Percentiles rank a stretch among this genome's conserved stretches.
These are phyloP conservation scores for Aureobasidium sp. DNA, from an alignment of 2,329 filamentous ascomycete species.

Conservation along the genomic window DNA sequence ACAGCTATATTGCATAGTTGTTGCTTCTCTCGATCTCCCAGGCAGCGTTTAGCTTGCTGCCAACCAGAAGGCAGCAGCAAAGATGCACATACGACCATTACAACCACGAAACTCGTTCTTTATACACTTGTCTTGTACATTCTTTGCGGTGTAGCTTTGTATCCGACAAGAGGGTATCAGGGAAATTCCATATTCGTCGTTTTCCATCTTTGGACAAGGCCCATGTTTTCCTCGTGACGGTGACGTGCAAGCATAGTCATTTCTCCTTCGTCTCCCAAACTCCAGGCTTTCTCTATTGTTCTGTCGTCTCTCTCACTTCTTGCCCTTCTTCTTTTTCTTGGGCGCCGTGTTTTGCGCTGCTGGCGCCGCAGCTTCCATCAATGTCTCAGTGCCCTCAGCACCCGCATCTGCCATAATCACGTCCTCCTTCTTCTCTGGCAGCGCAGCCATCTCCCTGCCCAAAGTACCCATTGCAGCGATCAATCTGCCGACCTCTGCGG, in stretches of 20 bases:
- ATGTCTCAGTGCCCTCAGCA: background rate
- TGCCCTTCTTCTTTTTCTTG: constrained; percentile 15
- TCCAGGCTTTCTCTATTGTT: too few species aligned
- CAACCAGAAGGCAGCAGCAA: background rate
- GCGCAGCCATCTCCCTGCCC: constrained; percentile 53
- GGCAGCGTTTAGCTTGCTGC: background rate
- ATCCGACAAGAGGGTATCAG: background rate
- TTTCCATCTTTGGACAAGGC: background rate
- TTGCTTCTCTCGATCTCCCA: background rate
- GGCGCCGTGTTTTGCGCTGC: background rate
- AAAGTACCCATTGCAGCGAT: constrained; percentile 68
- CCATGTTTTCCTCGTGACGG: background rate
- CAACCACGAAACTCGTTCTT: background rate
- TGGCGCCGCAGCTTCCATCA: background rate
- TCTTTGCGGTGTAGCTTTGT: background rate
- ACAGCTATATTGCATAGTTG: constrained; percentile 38
- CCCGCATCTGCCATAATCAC: constrained; percentile 16
- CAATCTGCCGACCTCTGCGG: constrained; percentile 77
- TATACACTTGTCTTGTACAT: background rate
- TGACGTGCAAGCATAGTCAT: background rate
- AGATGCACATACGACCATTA: background rate
- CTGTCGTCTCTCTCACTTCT: background rate
- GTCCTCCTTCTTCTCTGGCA: constrained; percentile 35
- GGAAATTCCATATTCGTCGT: background rate
- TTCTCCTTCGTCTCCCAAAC: background rate